A percentile compares a stretch with the other conserved stretches of the same genome.
Evolutionary conservation across 345 rosid genomes (phyloP).

Genomic region (Tarenaya hassleriana): DNA sequence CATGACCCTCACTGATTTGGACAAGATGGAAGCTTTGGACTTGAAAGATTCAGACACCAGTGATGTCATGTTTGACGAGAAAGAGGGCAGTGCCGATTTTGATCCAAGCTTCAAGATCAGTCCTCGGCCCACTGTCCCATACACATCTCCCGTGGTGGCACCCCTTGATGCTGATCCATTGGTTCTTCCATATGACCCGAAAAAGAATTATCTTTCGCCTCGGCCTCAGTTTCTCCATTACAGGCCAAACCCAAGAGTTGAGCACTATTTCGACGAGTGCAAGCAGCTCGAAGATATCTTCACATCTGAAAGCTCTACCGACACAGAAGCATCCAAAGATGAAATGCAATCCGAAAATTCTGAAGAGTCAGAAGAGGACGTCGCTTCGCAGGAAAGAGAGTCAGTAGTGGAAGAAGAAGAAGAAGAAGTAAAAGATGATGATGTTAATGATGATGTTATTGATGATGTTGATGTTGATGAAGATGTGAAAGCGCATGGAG

Average conservation of each 20-base stretch:
- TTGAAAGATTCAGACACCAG: constrained; percentile 9
- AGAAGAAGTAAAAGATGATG: constrained; percentile 8
- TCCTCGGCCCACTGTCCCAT: constrained; percentile 27
- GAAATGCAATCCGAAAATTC: constrained; percentile 42
- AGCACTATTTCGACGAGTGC: constrained; percentile 32
- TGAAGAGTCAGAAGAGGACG: constrained; percentile 35
- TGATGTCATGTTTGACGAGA: constrained; percentile 10
- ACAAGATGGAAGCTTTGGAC: constrained; percentile 6
- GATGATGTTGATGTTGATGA: constrained; percentile 25
- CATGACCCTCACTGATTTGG: constrained; percentile 31
- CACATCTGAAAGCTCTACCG: constrained; percentile 37
- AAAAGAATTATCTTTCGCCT: constrained; percentile 52
- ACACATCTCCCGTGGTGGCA: constrained; percentile 39
- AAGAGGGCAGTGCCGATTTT: constrained; percentile 37
- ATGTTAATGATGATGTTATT: constrained; percentile 20
- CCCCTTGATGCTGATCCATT: constrained; percentile 55
- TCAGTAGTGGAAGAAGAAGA: constrained; percentile 21
- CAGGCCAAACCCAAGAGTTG: constrained; percentile 52
- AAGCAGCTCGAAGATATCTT: constrained; percentile 47
- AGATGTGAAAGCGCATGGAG: constrained; percentile 22
- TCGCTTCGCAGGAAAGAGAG: constrained; percentile 19
- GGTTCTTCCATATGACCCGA: constrained; percentile 55
- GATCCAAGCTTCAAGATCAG: constrained; percentile 43
- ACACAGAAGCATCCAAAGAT: constrained; percentile 41
- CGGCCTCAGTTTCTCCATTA: constrained; percentile 64